These are phyloP conservation scores for Talaromyces thailandensis DNA, from an alignment of 495 filamentous ascomycete genomes.

Conservation along the genomic window DNA sequence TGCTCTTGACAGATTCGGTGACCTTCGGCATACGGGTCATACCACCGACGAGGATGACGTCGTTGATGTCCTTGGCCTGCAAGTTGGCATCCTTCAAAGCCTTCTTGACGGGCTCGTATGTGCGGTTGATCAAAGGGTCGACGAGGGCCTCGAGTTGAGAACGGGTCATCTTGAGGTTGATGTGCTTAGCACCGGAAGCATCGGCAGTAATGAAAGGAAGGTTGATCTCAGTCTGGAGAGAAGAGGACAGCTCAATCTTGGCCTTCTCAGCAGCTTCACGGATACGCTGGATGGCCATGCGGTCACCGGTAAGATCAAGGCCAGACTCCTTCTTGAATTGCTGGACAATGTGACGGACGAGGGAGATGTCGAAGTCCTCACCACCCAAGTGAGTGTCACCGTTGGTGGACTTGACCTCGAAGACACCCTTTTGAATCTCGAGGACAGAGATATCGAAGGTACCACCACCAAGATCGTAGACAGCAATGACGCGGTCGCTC, in stretches of 20 bases:
- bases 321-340: conserved; percentile 95
- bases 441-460: conserved; percentile 98
- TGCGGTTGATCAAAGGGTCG: conserved; percentile 80
- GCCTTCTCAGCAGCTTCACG: conserved; percentile 99
- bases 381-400: conserved; percentile 97
- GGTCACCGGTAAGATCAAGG: conserved; percentile 84
- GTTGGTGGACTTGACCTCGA: conserved; percentile 98
- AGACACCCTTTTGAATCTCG: conserved; percentile 96
- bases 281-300: conserved; percentile 98
- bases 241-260: conserved; percentile 98
- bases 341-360: conserved; percentile 90
- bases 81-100: conserved; percentile 95
- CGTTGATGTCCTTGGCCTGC: conserved; percentile 91
- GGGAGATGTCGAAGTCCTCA: conserved; percentile 95
- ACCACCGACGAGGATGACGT: conserved; percentile 97
- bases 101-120: conserved; percentile 90
- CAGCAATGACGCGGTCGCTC: conserved; percentile 79
- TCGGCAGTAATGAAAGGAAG: conserved; percentile 98
- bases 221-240: conserved; percentile 96
- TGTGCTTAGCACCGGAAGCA: conserved; percentile 90
- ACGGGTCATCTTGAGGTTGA: conserved; percentile 90
- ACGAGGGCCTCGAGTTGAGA: conserved; percentile 88
- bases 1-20: conserved; percentile 89
- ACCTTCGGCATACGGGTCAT: conserved; percentile 99
- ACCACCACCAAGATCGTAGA: conserved; percentile 97